Conservation (phyloP, 2,329 filamentous ascomycete species). For the Dactylellina drechsleri region DNA sequence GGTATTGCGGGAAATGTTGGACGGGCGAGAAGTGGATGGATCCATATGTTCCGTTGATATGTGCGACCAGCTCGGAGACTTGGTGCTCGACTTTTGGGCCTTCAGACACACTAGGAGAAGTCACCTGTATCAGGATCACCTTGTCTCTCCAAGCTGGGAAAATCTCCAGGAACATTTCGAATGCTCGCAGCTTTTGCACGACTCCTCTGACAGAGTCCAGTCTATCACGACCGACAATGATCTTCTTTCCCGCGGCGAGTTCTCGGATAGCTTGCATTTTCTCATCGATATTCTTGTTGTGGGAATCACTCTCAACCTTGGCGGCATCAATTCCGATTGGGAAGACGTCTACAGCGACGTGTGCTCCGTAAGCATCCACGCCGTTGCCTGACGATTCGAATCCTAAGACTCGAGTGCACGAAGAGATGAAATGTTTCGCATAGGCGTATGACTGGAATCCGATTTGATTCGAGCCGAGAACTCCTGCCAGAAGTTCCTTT, state of each 20-base stretch:
- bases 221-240: constrained; percentile 94
- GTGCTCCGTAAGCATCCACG: constrained; percentile 86
- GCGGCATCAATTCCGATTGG: constrained; percentile 93
- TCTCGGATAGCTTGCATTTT: constrained; percentile 77
- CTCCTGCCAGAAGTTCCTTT: constrained; percentile 89
- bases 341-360: constrained; percentile 91
- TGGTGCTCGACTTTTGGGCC: constrained; percentile 85
- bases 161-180: constrained; percentile 87
- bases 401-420: constrained; percentile 89
- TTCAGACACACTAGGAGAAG: constrained; percentile 84
- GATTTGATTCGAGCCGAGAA: constrained; percentile 89
- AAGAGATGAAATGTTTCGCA: constrained; percentile 91
- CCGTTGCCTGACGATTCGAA: constrained; percentile 69
- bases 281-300: constrained; percentile 74
- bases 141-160: constrained; percentile 92
- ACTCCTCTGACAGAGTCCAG: constrained; percentile 92
- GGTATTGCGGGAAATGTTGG: constrained; percentile 93
- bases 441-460: constrained; percentile 97
- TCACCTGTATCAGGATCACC: constrained; percentile 94
- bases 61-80: constrained; percentile 88
- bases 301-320: constrained; percentile 80
- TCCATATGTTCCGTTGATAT: constrained; percentile 90
- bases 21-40: constrained; percentile 89
- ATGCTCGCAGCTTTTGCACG: constrained; percentile 93
- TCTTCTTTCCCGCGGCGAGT: constrained; percentile 87